Evolutionary conservation across 257 asterid genomes (phyloP).

Genomic region (Solanum stenotomum): DNA sequence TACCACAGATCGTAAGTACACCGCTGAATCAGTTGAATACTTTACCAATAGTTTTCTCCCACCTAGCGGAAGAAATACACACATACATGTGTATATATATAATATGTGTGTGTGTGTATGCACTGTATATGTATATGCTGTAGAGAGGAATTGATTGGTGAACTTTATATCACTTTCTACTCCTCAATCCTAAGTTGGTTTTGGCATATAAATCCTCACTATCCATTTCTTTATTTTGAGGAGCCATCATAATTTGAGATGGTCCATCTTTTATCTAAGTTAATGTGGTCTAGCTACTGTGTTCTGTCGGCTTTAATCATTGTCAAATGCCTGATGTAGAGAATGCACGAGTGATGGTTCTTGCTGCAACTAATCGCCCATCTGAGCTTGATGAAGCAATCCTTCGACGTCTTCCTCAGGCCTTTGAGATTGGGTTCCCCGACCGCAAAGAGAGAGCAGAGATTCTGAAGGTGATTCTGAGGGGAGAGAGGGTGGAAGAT

Average conservation of each 20-base stretch:
- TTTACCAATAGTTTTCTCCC: not conserved
- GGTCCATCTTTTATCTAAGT: not conserved
- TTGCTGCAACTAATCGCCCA: constrained; percentile 96
- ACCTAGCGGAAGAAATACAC: not conserved
- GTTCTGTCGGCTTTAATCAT: not conserved
- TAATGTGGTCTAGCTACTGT: not conserved
- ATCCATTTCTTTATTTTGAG: not conserved
- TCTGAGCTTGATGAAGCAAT: constrained; percentile 98
- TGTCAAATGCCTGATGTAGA: constrained; percentile 29
- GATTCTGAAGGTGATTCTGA: constrained; percentile 74
- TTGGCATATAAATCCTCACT: not conserved
- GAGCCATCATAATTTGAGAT: not conserved
- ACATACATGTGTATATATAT: not conserved
- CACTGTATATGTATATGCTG: not conserved
- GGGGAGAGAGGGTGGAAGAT: constrained; percentile 65
- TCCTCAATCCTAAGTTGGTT: not conserved
- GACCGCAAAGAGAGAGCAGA: constrained; percentile 57
- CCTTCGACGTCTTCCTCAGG: constrained; percentile 91
- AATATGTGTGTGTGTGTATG: not conserved
- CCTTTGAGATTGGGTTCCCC: constrained; percentile 88
- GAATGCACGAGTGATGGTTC: constrained; percentile 90
- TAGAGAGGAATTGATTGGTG: not conserved
- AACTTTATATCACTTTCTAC: not conserved
- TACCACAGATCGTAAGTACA: constrained; percentile 78
- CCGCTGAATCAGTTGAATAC: not conserved